Conservation (phyloP, 257 asterid genomes). For the Solanum phureja region DNA sequence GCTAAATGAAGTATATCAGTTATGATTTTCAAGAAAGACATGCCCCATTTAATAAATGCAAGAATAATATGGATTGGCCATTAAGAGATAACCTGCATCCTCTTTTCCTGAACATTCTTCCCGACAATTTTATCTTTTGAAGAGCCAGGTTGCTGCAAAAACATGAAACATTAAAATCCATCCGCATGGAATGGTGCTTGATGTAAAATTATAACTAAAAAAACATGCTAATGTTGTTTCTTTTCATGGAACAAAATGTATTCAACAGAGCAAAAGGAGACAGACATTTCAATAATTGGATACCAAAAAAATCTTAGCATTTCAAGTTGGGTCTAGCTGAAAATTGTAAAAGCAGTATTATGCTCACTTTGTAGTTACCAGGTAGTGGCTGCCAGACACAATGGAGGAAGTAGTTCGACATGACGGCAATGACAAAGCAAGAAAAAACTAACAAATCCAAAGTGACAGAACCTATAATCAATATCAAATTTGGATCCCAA, state of each 20-base stretch:
- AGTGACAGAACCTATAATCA: neutral
- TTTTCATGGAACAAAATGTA: neutral
- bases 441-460: neutral
- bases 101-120: slow-evolving; percentile 43
- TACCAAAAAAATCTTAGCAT: neutral
- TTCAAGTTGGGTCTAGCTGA: neutral
- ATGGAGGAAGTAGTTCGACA: too few relatives aligned
- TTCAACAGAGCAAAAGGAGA: neutral
- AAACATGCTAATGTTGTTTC: neutral
- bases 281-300: neutral
- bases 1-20: neutral
- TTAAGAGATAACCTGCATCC: slow-evolving; percentile 42
- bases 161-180: neutral
- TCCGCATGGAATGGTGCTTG: neutral
- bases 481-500: neutral
- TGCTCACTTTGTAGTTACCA: neutral
- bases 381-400: neutral
- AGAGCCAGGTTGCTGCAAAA: slow-evolving; percentile 33
- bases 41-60: neutral
- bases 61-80: neutral
- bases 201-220: neutral
- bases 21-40: neutral
- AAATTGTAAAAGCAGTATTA: neutral
- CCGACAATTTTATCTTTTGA: slow-evolving; percentile 49
- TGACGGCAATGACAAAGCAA: neutral